Evolutionary conservation across 2,329 filamentous ascomycete genomes (phyloP).

Genomic region (Colletotrichum echinochloae): DNA sequence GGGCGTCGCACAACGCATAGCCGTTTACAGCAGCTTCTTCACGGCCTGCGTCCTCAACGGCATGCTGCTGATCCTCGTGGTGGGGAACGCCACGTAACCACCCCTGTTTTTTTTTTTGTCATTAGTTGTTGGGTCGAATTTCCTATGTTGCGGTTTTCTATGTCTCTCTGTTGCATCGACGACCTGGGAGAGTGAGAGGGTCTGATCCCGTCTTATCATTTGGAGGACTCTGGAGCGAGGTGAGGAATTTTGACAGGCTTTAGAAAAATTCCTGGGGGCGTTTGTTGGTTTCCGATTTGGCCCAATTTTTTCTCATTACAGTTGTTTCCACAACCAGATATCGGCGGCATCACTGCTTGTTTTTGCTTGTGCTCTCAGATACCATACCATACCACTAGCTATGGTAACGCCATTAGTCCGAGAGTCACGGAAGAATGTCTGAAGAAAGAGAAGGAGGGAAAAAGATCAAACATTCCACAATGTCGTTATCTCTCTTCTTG

Average conservation of each 20-base stretch:
- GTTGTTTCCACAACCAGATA: slow-evolving; percentile 15
- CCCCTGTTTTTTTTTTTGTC: slow-evolving; percentile 1
- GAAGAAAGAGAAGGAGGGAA: too few relatives aligned
- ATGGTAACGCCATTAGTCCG: too few relatives aligned
- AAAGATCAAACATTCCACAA: background rate
- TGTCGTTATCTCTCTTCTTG: background rate
- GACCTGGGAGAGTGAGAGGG: slow-evolving; percentile 6
- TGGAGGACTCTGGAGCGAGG: slow-evolving; percentile 19
- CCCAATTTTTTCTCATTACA: background rate
- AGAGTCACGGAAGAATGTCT: background rate
- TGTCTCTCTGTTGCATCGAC: slow-evolving; percentile 24
- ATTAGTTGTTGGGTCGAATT: slow-evolving; percentile 1
- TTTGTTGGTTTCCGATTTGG: background rate
- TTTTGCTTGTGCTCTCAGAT: slow-evolving; percentile 4
- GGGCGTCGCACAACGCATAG: slow-evolving; percentile 56
- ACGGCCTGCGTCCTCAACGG: slow-evolving; percentile 56
- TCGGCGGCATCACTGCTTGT: slow-evolving; percentile 22
- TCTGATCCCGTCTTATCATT: background rate
- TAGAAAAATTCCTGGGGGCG: slow-evolving; percentile 15
- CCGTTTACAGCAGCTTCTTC: slow-evolving; percentile 53
- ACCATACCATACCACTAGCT: slow-evolving; percentile 22
- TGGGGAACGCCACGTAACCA: slow-evolving; percentile 53
- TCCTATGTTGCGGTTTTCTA: slow-evolving; percentile 4
- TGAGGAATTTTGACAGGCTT: slow-evolving; percentile 27
- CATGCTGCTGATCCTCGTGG: slow-evolving; percentile 57